phyloP scores from a whole-genome alignment of 148 eudicot genomes.

The Rhododendron molle region DNA sequence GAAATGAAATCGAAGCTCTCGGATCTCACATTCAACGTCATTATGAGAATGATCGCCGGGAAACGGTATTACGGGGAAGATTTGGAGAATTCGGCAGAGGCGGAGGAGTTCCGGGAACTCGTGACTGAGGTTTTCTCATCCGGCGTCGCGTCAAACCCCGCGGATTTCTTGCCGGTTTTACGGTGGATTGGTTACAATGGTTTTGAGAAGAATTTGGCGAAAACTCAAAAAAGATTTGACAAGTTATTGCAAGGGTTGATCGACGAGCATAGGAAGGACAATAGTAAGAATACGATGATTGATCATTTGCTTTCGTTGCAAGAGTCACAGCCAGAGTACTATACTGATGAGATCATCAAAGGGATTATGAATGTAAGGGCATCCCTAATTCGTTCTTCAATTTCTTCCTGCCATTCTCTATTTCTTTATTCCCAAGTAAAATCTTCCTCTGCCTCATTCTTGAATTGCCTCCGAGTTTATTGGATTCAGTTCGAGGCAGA shows the following conservation, averaged over 20 bases:
- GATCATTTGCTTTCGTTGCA: background rate
- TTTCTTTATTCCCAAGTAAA: background rate
- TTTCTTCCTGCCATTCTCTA: background rate
- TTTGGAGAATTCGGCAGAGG: background rate
- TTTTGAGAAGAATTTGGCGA: background rate
- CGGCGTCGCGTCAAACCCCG: background rate
- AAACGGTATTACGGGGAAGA: background rate
- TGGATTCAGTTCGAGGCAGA: too few species aligned
- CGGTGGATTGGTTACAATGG: background rate
- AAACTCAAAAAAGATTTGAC: background rate
- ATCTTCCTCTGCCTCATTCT: too few species aligned
- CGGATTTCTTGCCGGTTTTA: background rate
- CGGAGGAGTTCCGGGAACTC: background rate
- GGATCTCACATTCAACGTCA: background rate
- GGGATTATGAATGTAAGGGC: background rate
- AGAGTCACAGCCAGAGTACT: background rate
- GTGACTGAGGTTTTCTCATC: background rate
- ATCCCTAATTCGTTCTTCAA: background rate
- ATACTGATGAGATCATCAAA: background rate
- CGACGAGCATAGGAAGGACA: background rate
- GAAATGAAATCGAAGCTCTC: background rate
- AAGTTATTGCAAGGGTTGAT: background rate
- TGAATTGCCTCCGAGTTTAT: too few species aligned
- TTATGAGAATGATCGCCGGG: background rate
- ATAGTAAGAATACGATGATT: background rate